Evolutionary conservation across 805 yeast genomes (phyloP).

Genomic region (Candida michaelii): DNA sequence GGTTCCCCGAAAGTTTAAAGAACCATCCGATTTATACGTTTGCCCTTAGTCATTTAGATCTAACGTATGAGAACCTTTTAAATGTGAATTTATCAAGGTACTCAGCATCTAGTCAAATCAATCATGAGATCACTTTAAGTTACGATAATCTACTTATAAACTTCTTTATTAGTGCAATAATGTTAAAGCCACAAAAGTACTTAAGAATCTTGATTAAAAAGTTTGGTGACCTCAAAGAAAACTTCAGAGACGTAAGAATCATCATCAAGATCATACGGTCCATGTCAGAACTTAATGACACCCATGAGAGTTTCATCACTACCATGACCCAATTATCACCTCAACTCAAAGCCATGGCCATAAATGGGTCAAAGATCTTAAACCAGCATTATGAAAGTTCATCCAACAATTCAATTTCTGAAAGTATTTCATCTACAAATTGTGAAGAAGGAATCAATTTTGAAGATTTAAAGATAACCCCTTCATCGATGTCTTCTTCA

Average conservation of each 20-base stretch:
- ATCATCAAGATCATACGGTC: constrained; percentile 31
- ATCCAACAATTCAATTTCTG: constrained; percentile 17
- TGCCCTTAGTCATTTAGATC: constrained; percentile 30
- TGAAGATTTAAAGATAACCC: constrained; percentile 13
- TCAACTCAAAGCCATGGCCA: constrained; percentile 26
- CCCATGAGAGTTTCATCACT: constrained; percentile 19
- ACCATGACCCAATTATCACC: constrained; percentile 26
- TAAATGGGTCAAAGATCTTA: constrained; percentile 25
- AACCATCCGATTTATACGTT: constrained; percentile 31
- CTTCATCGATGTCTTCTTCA: constrained; percentile 8
- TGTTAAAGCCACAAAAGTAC: constrained; percentile 34
- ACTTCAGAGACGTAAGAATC: constrained; percentile 24
- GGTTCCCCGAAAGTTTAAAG: constrained; percentile 21
- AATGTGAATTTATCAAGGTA: constrained; percentile 15
- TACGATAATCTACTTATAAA: constrained; percentile 27
- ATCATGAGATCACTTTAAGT: constrained; percentile 11
- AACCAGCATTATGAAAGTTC: constrained; percentile 19
- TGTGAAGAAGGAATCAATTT: constrained; percentile 13
- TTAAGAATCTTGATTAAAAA: constrained; percentile 21
- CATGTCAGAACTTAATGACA: constrained; percentile 26
- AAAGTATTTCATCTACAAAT: constrained; percentile 10
- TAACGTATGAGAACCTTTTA: constrained; percentile 25
- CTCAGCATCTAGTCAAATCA: constrained; percentile 1
- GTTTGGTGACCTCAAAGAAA: constrained; percentile 23
- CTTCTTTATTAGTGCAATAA: constrained; percentile 35